Percentiles rank a stretch among this genome's conserved stretches.
These are phyloP conservation scores for Suhomyces bribrorum DNA, from an alignment of 1,139 yeast species.

Conservation along the genomic window DNA sequence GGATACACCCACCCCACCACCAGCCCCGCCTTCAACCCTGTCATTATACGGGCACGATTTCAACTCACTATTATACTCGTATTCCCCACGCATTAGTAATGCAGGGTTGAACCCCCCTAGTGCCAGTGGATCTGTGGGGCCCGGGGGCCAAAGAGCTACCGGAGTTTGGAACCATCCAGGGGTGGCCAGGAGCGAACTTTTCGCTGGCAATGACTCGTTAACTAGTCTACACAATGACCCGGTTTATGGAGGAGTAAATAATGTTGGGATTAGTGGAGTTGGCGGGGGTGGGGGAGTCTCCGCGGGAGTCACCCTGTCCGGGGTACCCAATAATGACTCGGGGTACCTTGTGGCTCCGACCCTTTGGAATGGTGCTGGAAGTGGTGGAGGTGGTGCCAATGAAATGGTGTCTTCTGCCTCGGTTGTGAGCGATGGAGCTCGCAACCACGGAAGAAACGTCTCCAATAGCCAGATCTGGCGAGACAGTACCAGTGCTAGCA, in stretches of 20 bases:
- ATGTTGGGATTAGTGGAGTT: constrained; percentile 1
- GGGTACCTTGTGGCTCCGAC: constrained; percentile 13
- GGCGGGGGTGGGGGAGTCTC: constrained; percentile 7
- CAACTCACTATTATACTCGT: constrained; percentile 17
- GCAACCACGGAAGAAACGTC: constrained; percentile 20
- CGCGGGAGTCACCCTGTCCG: background rate
- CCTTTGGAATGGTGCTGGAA: constrained; percentile 12
- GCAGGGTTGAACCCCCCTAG: constrained; percentile 13
- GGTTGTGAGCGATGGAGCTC: constrained; percentile 24
- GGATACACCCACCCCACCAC: constrained; percentile 9
- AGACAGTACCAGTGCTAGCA: constrained; percentile 20
- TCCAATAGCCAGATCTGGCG: constrained; percentile 36
- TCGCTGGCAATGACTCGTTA: constrained; percentile 12
- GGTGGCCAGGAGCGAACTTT: constrained; percentile 9
- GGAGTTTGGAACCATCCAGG: constrained; percentile 11
- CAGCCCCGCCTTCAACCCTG: constrained; percentile 1
- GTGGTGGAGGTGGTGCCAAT: too few relatives aligned
- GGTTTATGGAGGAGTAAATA: constrained; percentile 3
- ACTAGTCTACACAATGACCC: constrained; percentile 11
- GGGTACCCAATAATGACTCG: constrained; percentile 5
- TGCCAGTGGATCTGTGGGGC: background rate
- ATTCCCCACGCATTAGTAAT: constrained; percentile 19
- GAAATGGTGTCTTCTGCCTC: too few relatives aligned
- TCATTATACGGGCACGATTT: constrained; percentile 12
- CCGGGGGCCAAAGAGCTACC: constrained; percentile 5